Conservation (phyloP, 1,284 basidiomycete genomes). For the Clitocybe nebularis region DNA sequence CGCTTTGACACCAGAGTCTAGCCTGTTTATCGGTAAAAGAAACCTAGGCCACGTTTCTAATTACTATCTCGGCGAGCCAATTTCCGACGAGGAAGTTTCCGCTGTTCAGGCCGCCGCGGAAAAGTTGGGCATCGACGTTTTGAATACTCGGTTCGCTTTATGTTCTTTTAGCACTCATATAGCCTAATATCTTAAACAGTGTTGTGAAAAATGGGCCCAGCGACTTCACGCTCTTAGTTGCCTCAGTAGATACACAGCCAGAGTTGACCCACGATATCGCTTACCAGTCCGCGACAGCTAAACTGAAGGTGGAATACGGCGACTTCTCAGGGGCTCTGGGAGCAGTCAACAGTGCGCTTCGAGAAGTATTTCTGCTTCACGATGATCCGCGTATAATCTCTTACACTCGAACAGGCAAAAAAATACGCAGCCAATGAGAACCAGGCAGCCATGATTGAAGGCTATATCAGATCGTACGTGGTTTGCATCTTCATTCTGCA, state of each 20-base stretch:
- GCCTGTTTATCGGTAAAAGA: constrained; percentile 76
- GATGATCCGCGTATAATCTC: no score
- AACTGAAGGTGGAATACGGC: constrained; percentile 67
- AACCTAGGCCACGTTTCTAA: constrained; percentile 73
- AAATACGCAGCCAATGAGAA: constrained; percentile 71
- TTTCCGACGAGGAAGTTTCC: constrained; percentile 71
- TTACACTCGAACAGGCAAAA: constrained; percentile 48
- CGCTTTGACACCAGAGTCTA: constrained; percentile 54
- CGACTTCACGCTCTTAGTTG: constrained; percentile 68
- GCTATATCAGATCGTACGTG: constrained; percentile 75
- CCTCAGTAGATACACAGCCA: constrained; percentile 51
- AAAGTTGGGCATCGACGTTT: constrained; percentile 62
- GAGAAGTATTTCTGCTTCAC: constrained; percentile 41
- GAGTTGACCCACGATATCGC: constrained; percentile 43
- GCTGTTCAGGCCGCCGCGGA: constrained; percentile 72
- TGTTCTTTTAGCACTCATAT: neutral
- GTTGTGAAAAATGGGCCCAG: constrained; percentile 60
- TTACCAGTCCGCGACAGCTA: constrained; percentile 37
- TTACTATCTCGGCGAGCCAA: constrained; percentile 73
- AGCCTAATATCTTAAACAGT: constrained; percentile 30
- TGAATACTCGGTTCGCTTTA: constrained; percentile 71
- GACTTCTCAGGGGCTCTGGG: constrained; percentile 58
- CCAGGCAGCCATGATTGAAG: constrained; percentile 70
- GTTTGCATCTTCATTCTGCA: neutral
- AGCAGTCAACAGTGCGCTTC: constrained; percentile 53